Evolutionary conservation across 192 early-diverging fungal species (phyloP).

Genomic region (Dissophora globulifera): DNA sequence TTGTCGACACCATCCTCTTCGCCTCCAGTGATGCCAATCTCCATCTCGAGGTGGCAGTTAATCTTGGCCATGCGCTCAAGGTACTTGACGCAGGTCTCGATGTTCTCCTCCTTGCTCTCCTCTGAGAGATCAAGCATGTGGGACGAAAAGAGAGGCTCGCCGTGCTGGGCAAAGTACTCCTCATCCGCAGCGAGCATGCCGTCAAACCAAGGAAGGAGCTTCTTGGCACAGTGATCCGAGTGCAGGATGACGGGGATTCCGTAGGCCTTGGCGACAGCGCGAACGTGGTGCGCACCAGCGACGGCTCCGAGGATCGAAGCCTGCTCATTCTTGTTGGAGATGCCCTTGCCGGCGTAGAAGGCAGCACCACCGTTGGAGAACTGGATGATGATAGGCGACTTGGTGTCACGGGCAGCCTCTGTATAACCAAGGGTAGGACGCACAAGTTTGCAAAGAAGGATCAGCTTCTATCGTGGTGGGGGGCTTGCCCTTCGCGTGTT

Average conservation of each 20-base stretch:
- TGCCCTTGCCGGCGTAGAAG: conserved; percentile 94
- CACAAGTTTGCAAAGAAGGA: conserved; percentile 8
- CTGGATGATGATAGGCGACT: conserved; percentile 95
- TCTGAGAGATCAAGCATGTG: conserved; percentile 99
- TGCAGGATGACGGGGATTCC: conserved; percentile 85
- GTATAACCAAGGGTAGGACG: not conserved
- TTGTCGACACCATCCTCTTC: conserved; percentile 99
- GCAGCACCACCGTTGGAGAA: conserved; percentile 94
- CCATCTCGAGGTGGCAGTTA: conserved; percentile 94
- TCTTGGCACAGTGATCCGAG: conserved; percentile 97
- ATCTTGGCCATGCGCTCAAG: conserved; percentile 91
- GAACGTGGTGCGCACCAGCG: conserved; percentile 89
- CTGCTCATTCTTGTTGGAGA: conserved; percentile 87
- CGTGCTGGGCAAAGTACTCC: conserved; percentile 92
- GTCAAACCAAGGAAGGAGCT: conserved; percentile 97
- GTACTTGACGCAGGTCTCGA: conserved; percentile 89
- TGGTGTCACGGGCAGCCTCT: conserved; percentile 94
- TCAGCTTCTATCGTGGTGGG: not conserved
- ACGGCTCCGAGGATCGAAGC: conserved; percentile 92
- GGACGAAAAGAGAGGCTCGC: conserved; percentile 96
- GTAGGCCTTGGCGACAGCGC: conserved; percentile 85
- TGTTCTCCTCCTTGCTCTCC: conserved; percentile 95
- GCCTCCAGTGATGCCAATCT: conserved; percentile 98
- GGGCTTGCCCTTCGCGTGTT: too few species aligned
- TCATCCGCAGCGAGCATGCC: conserved; percentile 97